Percentiles rank a stretch among this genome's conserved stretches.
Evolutionary conservation across 1,284 basidiomycete genomes (phyloP).

Genomic region (Anthracocystis walkeri): DNA sequence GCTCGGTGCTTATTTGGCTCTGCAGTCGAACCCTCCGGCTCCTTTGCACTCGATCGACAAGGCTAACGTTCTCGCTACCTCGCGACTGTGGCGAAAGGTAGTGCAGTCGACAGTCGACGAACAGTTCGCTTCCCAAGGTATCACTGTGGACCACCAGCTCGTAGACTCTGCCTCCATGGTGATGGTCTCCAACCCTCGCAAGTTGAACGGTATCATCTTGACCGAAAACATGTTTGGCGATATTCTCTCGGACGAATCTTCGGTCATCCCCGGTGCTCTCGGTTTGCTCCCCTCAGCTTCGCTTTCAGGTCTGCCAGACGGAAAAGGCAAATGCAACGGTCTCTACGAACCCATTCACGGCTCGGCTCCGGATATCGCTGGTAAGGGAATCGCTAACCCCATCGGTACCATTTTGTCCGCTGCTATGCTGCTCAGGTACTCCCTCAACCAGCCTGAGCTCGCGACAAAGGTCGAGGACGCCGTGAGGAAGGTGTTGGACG

Average conservation of each 20-base stretch:
- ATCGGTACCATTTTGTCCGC: constrained; percentile 96
- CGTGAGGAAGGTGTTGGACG: constrained; percentile 88
- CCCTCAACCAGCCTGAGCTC: constrained; percentile 81
- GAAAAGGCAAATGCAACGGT: constrained; percentile 78
- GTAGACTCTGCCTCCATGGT: constrained; percentile 98
- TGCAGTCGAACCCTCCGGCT: constrained; percentile 83
- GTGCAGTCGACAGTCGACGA: constrained; percentile 65
- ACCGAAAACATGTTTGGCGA: constrained; percentile 70
- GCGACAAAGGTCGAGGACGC: constrained; percentile 88
- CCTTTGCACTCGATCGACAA: constrained; percentile 96
- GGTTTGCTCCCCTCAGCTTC: constrained; percentile 96
- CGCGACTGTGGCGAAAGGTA: constrained; percentile 87
- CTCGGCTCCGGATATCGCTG: constrained; percentile 91
- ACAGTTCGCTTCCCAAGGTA: constrained; percentile 58
- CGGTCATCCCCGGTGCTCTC: constrained; percentile 96
- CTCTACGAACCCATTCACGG: constrained; percentile 90
- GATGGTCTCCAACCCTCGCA: constrained; percentile 89
- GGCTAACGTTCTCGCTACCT: constrained; percentile 96
- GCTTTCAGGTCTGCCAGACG: constrained; percentile 87
- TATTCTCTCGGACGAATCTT: constrained; percentile 93
- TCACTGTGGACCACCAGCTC: constrained; percentile 75
- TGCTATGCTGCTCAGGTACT: constrained; percentile 94
- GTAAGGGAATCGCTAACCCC: constrained; percentile 93
- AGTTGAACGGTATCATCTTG: constrained; percentile 86
- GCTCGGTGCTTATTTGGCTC: constrained; percentile 92